Base-by-base conservation (phyloP, 2,329 filamentous ascomycete genomes). In the Colletotrichum sojae region DNA sequence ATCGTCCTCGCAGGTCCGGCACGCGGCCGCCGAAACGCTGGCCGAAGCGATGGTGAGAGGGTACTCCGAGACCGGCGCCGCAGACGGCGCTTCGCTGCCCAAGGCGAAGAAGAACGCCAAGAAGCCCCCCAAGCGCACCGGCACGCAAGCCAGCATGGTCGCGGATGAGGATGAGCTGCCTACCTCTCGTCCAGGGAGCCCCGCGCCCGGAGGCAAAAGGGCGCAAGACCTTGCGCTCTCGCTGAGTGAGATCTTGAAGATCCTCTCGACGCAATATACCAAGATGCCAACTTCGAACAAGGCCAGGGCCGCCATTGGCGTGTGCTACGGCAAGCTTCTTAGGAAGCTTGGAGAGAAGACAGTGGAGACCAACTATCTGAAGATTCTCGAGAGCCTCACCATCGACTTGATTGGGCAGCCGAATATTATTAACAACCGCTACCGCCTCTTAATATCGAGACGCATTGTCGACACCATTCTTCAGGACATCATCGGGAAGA, bases 271-370 rank as follows among this genome's bases (percentile, higher is more conserved):
- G 6, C 94, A 97, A 39, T 99, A 97, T 76, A 89, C 92, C 69
- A 91, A 91, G 74, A 85, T 89, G 63, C 90, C 92, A 3, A 96
- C 94, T 0, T 92, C 92, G 2, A 97, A 96, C 78, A 91, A 89
- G 75, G 88, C 91, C 22, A 90, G 96, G 72, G 93, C 94, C 45
- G 94, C 93, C 8, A 90, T 99, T 61, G 93, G 93, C 6, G 86
- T 97, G 10, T 97, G 94, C 81, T 98, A 98, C 77, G 91, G 92
- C 70, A 92, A 92, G 74, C 87, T 97, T 9, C 84, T 98, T 57
- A 90, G 89, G 72, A 90, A 90, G 15, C 82, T 99, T 10, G 94
- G 94, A 5, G 92, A 96, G 76, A 92, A 90, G 71, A 87, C 92
- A n/a, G 88, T 98, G 6, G 94, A 98, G 79, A 86, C 88, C 52